Evolutionary conservation across 371 early-diverging fungal genomes (phyloP), one percentile per base, ranked within the genome.

Genomic region (Syncephalis fuscata): DNA sequence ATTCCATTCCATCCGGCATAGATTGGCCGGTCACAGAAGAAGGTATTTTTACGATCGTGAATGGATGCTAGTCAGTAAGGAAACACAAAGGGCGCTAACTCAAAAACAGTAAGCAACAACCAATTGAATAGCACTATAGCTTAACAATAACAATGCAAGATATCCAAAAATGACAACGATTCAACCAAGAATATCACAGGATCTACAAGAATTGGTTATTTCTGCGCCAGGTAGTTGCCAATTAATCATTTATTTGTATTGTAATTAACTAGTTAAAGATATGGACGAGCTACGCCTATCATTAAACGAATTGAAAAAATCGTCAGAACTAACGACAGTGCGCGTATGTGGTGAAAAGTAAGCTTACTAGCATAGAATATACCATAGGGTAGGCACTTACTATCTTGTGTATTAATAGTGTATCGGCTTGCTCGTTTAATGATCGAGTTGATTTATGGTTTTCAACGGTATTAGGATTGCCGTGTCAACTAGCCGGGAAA

Each of bases 31-130:
- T 83, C 9, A 65, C 67, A 0, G 57, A 54, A 5, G 59, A 66
- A 44, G 81, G 81, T 2, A 55, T 81, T 48, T 58, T 20, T 71
- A 68, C 44, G 84, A 82, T 57, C 69, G 81, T 22, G 62, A 67
- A 44, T 82, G 76, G 71, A 68, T 74, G 59, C 40, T 82, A 45
- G 56, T 27, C 54, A 55, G 36, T 39, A 50, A 41, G 36, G 55
- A 23, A 46, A 37, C 22, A 46, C 43, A 25, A 25, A 38, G n/a
- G 24, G 37, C 27, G 32, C 38, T 36, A 23, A 50, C 44, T 42
- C 47, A 46, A 17, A 54, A 49, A 39, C 19, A 17, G 53, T 44
- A 45, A 39, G 32, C 45, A 15, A 26, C 19, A 9, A 32, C 11
- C 32, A 32, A 32, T 32, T 32, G 32, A 32, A 32, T 32, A 32